Evolutionary conservation across 495 filamentous ascomycete species (phyloP).

Genomic region (Aspergillus wentii): DNA sequence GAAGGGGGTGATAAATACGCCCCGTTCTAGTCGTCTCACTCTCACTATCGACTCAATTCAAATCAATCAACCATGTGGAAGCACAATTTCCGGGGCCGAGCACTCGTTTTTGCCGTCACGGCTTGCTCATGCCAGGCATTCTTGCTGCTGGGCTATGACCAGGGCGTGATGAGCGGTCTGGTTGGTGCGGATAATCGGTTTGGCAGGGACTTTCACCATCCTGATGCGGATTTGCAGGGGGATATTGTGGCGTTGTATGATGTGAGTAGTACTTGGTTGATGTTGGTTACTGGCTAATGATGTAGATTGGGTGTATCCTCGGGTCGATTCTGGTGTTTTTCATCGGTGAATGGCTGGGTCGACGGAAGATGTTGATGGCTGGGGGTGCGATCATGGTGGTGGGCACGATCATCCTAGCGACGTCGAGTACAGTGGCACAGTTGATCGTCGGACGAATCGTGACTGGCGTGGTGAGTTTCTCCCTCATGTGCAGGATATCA

Average conservation of each 20-base stretch:
- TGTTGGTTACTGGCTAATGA: too few relatives aligned
- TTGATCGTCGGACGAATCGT: constrained; percentile 47
- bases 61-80: too few relatives aligned
- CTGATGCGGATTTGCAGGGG: constrained; percentile 32
- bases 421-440: constrained; percentile 42
- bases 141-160: constrained; percentile 32
- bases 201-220: constrained; percentile 32
- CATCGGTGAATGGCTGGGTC: constrained; percentile 36
- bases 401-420: constrained; percentile 36
- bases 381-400: constrained; percentile 40
- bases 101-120: constrained; percentile 16
- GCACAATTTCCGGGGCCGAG: constrained; percentile 17
- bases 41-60: too few relatives aligned
- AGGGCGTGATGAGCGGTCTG: constrained; percentile 35
- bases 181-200: constrained; percentile 35
- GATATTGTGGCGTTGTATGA: constrained; percentile 43
- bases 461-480: constrained; percentile 41
- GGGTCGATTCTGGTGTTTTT: constrained; percentile 39
- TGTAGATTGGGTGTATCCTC: constrained; percentile 41
- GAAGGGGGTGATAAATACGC: too few relatives aligned
- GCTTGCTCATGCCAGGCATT: constrained; percentile 31
- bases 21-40: too few relatives aligned
- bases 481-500: too few relatives aligned
- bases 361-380: constrained; percentile 35
- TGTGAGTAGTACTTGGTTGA: too few relatives aligned